phyloP scores from a whole-genome alignment of 169 alveolate species.

The Eimeria zaria region DNA sequence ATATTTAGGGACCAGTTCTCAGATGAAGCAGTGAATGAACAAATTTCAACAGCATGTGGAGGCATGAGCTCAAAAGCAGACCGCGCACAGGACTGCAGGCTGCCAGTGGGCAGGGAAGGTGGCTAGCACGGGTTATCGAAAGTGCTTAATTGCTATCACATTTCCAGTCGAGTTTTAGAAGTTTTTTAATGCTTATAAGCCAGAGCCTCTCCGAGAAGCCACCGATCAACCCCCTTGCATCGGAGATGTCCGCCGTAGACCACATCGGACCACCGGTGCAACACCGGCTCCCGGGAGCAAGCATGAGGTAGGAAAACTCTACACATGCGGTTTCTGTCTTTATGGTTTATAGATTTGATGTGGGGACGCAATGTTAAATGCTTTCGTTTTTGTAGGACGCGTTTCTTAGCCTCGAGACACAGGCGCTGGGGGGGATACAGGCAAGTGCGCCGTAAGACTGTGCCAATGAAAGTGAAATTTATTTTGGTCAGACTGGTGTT shows the following conservation, averaged over 20 bases:
- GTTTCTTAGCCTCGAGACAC: background rate
- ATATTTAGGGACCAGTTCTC: background rate
- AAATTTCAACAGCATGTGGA: background rate
- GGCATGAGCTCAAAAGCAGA: slow-evolving; percentile 23
- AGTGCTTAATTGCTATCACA: background rate
- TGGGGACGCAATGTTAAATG: background rate
- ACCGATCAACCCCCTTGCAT: background rate
- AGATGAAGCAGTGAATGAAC: background rate
- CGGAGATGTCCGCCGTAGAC: background rate
- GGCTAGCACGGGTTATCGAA: slow-evolving; percentile 15
- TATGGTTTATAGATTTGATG: background rate
- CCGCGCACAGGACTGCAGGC: slow-evolving; percentile 46
- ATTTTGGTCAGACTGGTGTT: background rate
- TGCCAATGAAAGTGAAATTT: no score
- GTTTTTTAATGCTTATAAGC: background rate
- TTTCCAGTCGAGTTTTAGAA: background rate
- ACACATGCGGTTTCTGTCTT: background rate
- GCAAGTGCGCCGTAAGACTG: no score
- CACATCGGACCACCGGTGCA: slow-evolving; percentile 15
- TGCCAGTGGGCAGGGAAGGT: slow-evolving; percentile 18
- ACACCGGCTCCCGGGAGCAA: background rate
- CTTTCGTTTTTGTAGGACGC: background rate
- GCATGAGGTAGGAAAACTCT: background rate
- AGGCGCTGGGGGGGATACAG: background rate
- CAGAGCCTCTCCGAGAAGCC: background rate